These are phyloP conservation scores for Speleostelium caveatum DNA, from an alignment of 78 protist genomes.

Conservation along the genomic window DNA sequence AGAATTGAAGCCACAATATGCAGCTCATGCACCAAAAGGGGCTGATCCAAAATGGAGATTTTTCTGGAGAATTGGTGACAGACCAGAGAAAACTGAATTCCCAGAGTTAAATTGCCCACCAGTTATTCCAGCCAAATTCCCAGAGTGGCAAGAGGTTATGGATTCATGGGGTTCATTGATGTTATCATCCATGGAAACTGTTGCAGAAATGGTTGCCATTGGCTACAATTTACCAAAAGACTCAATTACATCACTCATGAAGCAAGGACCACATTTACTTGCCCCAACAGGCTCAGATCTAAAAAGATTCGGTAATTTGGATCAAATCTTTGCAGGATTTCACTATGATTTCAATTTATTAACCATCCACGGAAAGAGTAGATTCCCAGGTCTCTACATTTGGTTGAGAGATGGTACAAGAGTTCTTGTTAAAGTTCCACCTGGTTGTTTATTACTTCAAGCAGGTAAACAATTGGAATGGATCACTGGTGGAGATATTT, in stretches of 20 bases:
- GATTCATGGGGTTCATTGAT: slow-evolving; percentile 76
- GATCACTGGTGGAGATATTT: slow-evolving; percentile 90
- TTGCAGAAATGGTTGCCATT: slow-evolving; percentile 72
- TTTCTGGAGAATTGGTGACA: slow-evolving; percentile 93
- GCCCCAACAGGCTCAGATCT: slow-evolving; percentile 96
- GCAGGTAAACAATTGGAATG: slow-evolving; percentile 95
- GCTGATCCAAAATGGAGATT: slow-evolving; percentile 95
- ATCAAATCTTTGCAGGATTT: slow-evolving; percentile 90
- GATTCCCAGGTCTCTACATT: slow-evolving; percentile 86
- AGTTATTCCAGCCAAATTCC: slow-evolving; percentile 85
- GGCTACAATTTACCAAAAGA: slow-evolving; percentile 72
- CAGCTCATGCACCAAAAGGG: slow-evolving; percentile 84
- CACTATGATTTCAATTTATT: slow-evolving; percentile 94
- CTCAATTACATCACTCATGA: slow-evolving; percentile 78
- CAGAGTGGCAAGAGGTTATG: slow-evolving; percentile 83
- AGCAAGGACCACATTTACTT: slow-evolving; percentile 91
- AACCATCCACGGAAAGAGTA: slow-evolving; percentile 91
- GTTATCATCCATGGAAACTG: slow-evolving; percentile 45
- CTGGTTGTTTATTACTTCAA: slow-evolving; percentile 87
- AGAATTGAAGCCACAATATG: slow-evolving; percentile 71
- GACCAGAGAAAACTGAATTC: slow-evolving; percentile 82
- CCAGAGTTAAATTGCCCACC: slow-evolving; percentile 85
- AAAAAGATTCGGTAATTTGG: slow-evolving; percentile 55
- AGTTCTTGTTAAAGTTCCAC: slow-evolving; percentile 80
- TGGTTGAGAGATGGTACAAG: slow-evolving; percentile 80